Percentiles rank a stretch among this genome's conserved stretches.
These are phyloP conservation scores for Cercophora sp. DNA, from an alignment of 495 filamentous ascomycete genomes.

Conservation along the genomic window DNA sequence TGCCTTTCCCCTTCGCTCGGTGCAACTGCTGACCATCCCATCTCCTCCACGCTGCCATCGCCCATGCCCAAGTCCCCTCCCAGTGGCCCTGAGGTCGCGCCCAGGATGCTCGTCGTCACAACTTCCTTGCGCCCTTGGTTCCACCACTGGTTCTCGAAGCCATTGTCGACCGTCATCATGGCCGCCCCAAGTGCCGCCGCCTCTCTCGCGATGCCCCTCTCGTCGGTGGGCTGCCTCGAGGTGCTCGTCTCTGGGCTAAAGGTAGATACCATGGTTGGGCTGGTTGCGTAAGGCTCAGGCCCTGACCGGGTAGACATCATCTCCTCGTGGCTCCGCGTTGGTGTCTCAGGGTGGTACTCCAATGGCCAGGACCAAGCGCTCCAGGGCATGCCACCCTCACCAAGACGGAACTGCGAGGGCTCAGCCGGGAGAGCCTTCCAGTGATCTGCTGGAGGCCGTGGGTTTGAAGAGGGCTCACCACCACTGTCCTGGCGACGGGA, in stretches of 20 bases:
- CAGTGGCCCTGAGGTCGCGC: background rate
- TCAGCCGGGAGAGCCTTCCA: slow-evolving; percentile 38
- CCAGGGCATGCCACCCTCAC: slow-evolving; percentile 44
- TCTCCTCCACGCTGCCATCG: background rate
- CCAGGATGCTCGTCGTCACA: background rate
- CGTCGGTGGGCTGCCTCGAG: slow-evolving; percentile 17
- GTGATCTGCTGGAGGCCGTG: slow-evolving; percentile 18
- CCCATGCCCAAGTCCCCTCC: background rate
- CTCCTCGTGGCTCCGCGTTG: slow-evolving; percentile 16
- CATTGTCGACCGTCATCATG: slow-evolving; percentile 55
- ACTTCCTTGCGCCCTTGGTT: slow-evolving; percentile 35
- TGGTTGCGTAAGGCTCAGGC: slow-evolving; percentile 14
- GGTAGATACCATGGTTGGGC: slow-evolving; percentile 23
- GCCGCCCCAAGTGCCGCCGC: slow-evolving; percentile 47
- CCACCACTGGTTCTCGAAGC: slow-evolving; percentile 52
- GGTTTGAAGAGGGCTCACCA: background rate
- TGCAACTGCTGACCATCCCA: no score
- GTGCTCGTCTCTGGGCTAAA: slow-evolving; percentile 23
- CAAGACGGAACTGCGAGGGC: slow-evolving; percentile 40
- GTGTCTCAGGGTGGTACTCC: slow-evolving; percentile 20
- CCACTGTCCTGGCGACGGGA: background rate
- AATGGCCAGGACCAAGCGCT: slow-evolving; percentile 35
- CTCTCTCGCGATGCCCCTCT: slow-evolving; percentile 31
- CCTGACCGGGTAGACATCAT: slow-evolving; percentile 2
- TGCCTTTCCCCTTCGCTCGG: no score